A percentile compares a stretch with the other conserved stretches of the same genome.
Evolutionary conservation across 2,329 filamentous ascomycete genomes (phyloP).

Genomic region (Pyrenophora tritici-repentis): DNA sequence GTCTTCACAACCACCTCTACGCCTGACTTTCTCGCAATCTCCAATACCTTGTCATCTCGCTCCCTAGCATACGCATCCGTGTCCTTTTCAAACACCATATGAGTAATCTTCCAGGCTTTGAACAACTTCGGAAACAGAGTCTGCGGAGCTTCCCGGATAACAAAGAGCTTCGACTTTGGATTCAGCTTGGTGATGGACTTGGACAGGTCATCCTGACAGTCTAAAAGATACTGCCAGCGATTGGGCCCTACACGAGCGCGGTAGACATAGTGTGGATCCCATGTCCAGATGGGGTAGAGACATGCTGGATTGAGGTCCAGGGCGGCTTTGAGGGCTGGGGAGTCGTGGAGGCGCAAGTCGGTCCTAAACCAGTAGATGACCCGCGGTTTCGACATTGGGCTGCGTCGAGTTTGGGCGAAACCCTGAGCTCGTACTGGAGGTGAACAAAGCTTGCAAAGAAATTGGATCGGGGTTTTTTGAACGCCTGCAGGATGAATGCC

Average conservation of each 20-base stretch:
- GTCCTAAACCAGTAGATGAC: constrained; percentile 82
- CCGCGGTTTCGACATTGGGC: constrained; percentile 50
- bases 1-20: constrained; percentile 68
- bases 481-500: not conserved
- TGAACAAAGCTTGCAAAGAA: not conserved
- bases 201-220: constrained; percentile 75
- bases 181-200: constrained; percentile 71
- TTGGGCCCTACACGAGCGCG: constrained; percentile 71
- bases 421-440: not conserved
- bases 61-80: constrained; percentile 73
- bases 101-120: constrained; percentile 73
- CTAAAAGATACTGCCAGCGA: constrained; percentile 73
- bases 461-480: not conserved
- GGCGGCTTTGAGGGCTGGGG: constrained; percentile 72
- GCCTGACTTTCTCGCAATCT: constrained; percentile 66
- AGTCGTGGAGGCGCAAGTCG: constrained; percentile 77
- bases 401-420: not conserved
- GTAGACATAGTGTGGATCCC: constrained; percentile 82
- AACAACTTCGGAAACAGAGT: constrained; percentile 74
- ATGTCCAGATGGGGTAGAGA: constrained; percentile 78
- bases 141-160: constrained; percentile 73
- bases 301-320: constrained; percentile 70
- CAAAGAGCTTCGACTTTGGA: constrained; percentile 69
- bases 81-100: constrained; percentile 79
- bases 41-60: constrained; percentile 64